Conservation (phyloP, 768 basidiomycete genomes). For the Hygrocybe punicea region DNA sequence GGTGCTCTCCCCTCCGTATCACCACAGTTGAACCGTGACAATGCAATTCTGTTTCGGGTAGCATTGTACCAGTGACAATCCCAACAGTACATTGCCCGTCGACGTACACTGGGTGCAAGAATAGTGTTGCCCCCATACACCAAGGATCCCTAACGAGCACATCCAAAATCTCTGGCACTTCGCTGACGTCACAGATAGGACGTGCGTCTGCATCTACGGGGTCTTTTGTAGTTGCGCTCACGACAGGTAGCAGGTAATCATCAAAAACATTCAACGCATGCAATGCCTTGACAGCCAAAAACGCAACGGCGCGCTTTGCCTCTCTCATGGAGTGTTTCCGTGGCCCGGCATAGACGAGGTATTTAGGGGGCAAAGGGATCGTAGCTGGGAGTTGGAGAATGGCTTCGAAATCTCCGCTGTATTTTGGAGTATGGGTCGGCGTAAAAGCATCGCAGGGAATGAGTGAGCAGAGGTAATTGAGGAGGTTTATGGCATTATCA, state of each 20-base stretch:
- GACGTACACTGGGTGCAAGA: slow-evolving; percentile 60
- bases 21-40: slow-evolving; percentile 37
- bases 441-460: slow-evolving; percentile 74
- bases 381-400: slow-evolving; percentile 64
- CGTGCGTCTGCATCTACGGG: slow-evolving; percentile 55
- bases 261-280: slow-evolving; percentile 74
- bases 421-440: slow-evolving; percentile 55
- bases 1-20: slow-evolving; percentile 29
- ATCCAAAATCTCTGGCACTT: slow-evolving; percentile 53
- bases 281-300: slow-evolving; percentile 68
- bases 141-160: slow-evolving; percentile 66
- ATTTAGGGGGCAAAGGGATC: slow-evolving; percentile 54
- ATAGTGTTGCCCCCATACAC: slow-evolving; percentile 48
- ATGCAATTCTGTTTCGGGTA: slow-evolving; percentile 48
- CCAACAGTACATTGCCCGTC: slow-evolving; percentile 52
- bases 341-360: slow-evolving; percentile 60
- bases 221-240: slow-evolving; percentile 46
- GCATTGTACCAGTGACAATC: slow-evolving; percentile 60
- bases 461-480: slow-evolving; percentile 73
- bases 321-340: slow-evolving; percentile 65
- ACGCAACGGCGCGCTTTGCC: slow-evolving; percentile 80
- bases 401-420: slow-evolving; percentile 41
- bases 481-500: slow-evolving; percentile 64
- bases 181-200: slow-evolving; percentile 40
- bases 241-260: slow-evolving; percentile 74